Percentiles rank a stretch among this genome's conserved stretches.
Conservation (phyloP, 441 rosid species). For the Gossypium davidsonii region DNA sequence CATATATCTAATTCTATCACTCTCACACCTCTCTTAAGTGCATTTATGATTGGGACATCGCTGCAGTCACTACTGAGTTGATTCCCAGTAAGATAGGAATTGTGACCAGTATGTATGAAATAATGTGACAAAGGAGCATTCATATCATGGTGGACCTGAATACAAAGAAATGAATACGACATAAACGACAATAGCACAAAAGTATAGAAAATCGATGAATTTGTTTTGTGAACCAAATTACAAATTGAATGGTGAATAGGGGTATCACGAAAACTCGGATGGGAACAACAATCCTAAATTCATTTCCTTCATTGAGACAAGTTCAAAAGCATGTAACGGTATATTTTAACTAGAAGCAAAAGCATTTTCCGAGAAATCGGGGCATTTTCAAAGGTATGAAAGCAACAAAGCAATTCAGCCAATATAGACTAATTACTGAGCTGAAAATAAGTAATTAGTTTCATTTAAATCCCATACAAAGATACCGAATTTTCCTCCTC, state of each 20-base stretch:
- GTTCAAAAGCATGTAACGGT: background rate
- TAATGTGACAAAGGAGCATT: constrained; percentile 77
- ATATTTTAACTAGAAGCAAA: background rate
- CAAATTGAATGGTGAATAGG: background rate
- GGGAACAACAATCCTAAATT: background rate
- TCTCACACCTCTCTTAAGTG: constrained; percentile 70
- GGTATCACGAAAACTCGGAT: background rate
- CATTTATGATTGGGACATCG: constrained; percentile 62
- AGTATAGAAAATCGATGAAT: background rate
- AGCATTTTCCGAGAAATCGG: background rate
- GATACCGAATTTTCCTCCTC: background rate
- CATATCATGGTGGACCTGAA: constrained; percentile 84
- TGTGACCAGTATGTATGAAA: constrained; percentile 77
- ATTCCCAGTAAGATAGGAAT: constrained; percentile 86
- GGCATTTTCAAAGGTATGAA: background rate
- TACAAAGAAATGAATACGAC: constrained; percentile 9
- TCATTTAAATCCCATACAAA: background rate
- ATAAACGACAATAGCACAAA: background rate
- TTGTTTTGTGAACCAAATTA: background rate
- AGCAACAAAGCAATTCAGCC: background rate
- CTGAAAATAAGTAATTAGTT: background rate
- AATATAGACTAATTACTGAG: background rate
- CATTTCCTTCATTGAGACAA: background rate
- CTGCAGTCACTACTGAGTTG: constrained; percentile 94
- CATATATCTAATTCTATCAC: constrained; percentile 89